Percentiles rank a stretch among this genome's conserved stretches.
Conservation (phyloP, 2,329 filamentous ascomycete species). For the Exophiala bonariae region DNA sequence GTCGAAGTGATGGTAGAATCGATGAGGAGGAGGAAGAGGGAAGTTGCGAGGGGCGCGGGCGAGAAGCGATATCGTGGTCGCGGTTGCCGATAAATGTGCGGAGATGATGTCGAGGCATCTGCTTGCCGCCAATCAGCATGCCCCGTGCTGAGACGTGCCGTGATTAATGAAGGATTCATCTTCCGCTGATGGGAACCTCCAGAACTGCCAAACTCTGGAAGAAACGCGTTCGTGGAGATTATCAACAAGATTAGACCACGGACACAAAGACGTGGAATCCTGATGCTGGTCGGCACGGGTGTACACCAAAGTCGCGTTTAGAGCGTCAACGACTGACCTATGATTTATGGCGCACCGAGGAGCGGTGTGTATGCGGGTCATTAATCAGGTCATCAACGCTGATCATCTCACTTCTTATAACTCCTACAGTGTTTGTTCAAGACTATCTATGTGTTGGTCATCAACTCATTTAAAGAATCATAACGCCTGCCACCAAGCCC, state of each 20-base stretch:
- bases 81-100: conserved; percentile 20
- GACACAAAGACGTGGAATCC: too few relatives aligned
- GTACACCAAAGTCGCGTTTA: too few relatives aligned
- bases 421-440: not conserved
- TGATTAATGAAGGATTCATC: conserved; percentile 10
- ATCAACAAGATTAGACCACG: too few relatives aligned
- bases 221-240: too few relatives aligned
- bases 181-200: not conserved
- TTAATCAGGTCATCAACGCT: not conserved
- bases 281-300: too few relatives aligned
- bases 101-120: conserved; percentile 7
- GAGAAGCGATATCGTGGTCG: conserved; percentile 3
- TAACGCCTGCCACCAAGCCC: conserved; percentile 17
- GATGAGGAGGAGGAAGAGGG: conserved; percentile 10
- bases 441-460: not conserved
- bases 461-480: conserved; percentile 5
- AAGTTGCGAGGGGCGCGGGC: conserved; percentile 1
- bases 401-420: not conserved
- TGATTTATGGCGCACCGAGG: too few relatives aligned
- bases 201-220: conserved; percentile 1
- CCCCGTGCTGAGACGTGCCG: conserved; percentile 19
- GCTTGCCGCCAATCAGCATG: conserved; percentile 21
- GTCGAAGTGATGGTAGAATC: not conserved
- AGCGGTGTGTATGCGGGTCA: conserved; percentile 10
- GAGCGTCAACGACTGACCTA: too few relatives aligned